Evolutionary conservation across 163 green algal genomes (phyloP), one percentile per base, ranked within the genome.

Genomic region (Chlorella variabilis): DNA sequence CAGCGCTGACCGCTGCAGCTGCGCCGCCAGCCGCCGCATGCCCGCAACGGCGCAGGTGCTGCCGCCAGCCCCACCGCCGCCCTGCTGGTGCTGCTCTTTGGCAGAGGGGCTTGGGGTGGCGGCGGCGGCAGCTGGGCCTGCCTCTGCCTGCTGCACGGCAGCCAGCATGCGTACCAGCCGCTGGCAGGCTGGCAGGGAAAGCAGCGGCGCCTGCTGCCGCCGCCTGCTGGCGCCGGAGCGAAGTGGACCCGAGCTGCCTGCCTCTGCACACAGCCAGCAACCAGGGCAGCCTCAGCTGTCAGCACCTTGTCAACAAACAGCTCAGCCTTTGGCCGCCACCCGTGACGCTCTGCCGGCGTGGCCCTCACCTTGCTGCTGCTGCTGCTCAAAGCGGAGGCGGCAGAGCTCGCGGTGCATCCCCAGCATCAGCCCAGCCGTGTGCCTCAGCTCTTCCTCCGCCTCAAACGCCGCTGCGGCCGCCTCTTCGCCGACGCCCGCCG

Each of bases 401-500:
- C 38, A 23, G 34, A 86, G 75, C 71, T 86, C 82, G 3, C 82
- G 81, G 33, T 77, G 82, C 48, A 86, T 38, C 1, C 58, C 71
- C 82, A 86, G 63, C 74, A 86, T 71, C 54, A 42, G 48, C 27
- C 73, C 73, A 1, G 38, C 73, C 2, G 63, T 68, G 34, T 75
- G 66, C 34, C 49, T 54, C 48, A 75, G 34, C 48, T 75, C 65
- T 3, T 81, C 41, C 25, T 67, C 71, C 34, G 25, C 41, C 29
- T 80, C 73, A 11, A 2, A n/a, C 9, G 15, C 41, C 17, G 27
- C 59, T 49, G 56, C 39, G 0, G 31, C 71, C 48, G 45, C 45
- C 45, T 11, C 45, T 54, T 11, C 15, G 45, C 45, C 45, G 11
- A 54, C 45, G 29, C 7, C 54, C 4, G 42, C 41, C 20, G 33